A percentile compares a stretch with the other conserved stretches of the same genome.
These are phyloP conservation scores for Cutaneotrichosporon dermatis DNA, from an alignment of 1,284 basidiomycete species.

Conservation along the genomic window DNA sequence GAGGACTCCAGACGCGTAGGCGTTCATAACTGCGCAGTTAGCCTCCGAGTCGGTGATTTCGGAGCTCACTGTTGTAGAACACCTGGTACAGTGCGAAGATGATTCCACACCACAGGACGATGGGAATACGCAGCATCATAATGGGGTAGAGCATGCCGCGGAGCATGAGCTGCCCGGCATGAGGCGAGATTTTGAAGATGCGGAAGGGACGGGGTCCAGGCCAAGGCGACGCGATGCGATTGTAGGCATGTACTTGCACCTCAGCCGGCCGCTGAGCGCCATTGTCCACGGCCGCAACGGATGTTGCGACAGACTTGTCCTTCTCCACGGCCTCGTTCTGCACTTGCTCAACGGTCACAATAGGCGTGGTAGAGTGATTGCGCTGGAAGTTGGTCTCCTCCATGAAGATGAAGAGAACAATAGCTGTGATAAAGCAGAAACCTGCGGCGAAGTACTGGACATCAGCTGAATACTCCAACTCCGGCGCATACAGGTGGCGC, in stretches of 20 bases:
- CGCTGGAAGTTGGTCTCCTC: conserved; percentile 30
- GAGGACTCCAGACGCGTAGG: conserved; percentile 20
- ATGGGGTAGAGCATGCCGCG: conserved; percentile 21
- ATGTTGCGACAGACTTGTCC: neutral
- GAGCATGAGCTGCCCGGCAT: conserved; percentile 15
- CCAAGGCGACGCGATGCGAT: conserved; percentile 13
- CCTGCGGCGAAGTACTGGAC: conserved; percentile 17
- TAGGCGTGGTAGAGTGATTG: neutral
- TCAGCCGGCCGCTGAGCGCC: neutral
- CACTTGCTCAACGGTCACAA: neutral
- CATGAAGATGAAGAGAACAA: conserved; percentile 28
- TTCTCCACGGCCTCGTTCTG: neutral
- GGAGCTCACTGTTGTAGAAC: conserved; percentile 16
- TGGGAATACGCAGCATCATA: conserved; percentile 14
- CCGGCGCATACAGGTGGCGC: neutral
- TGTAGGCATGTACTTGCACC: neutral
- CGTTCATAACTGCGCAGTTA: conserved; percentile 10
- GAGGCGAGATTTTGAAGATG: conserved; percentile 10
- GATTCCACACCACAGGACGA: conserved; percentile 19
- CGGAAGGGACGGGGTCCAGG: conserved; percentile 16
- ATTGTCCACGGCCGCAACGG: neutral
- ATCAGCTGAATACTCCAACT: no score
- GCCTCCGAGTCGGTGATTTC: no score
- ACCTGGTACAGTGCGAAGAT: conserved; percentile 24
- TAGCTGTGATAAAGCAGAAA: conserved; percentile 14